Evolutionary conservation across 2,329 filamentous ascomycete species (phyloP).

Genomic region (Thelonectria blattea): DNA sequence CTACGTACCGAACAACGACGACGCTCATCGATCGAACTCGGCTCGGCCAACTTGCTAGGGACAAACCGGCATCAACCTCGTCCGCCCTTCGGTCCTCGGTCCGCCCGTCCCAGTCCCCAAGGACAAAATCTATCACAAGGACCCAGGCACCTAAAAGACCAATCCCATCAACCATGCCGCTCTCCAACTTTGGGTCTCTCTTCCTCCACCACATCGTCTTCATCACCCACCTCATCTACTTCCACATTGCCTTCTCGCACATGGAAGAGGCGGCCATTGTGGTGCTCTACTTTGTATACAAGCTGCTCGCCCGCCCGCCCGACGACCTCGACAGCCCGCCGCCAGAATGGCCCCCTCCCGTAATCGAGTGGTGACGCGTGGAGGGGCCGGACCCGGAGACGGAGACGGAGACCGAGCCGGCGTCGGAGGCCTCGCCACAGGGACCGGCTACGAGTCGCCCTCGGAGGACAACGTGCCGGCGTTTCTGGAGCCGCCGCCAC

Average conservation of each 20-base stretch:
- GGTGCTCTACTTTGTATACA: constrained; percentile 55
- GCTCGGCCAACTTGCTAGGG: not conserved
- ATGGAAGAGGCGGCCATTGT: constrained; percentile 55
- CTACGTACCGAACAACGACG: not conserved
- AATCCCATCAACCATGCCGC: constrained; percentile 51
- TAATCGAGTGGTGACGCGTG: constrained; percentile 37
- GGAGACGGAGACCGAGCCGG: constrained; percentile 10
- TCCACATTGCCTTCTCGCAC: constrained; percentile 56
- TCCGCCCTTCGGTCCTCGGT: not conserved
- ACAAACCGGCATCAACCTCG: not conserved
- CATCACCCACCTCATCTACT: constrained; percentile 59
- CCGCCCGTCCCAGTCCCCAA: not conserved
- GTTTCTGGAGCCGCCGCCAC: constrained; percentile 36
- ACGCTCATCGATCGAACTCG: not conserved
- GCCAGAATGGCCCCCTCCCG: constrained; percentile 44
- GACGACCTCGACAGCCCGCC: constrained; percentile 51
- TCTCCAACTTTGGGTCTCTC: constrained; percentile 58
- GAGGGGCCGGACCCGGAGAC: not conserved
- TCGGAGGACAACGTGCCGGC: constrained; percentile 42
- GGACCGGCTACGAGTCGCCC: constrained; percentile 47
- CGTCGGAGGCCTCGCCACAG: constrained; percentile 12
- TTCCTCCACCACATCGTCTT: constrained; percentile 60
- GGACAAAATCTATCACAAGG: too few species aligned
- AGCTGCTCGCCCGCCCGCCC: constrained; percentile 53
- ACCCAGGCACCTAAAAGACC: too few species aligned